Conservation (phyloP, 805 yeast genomes). For the Kregervanrija fluxuum region DNA sequence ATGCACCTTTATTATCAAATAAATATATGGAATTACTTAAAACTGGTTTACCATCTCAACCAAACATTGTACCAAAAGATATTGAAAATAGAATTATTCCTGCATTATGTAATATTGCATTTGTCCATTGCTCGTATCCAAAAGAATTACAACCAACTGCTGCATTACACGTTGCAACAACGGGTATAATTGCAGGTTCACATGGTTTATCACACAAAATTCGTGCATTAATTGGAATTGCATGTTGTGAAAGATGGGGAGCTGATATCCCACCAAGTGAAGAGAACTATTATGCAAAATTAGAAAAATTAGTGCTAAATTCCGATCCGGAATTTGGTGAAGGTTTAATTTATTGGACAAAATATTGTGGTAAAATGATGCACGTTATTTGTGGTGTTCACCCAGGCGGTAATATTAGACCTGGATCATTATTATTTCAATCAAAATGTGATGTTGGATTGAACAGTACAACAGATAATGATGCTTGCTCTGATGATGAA, state of each 20-base stretch:
- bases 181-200: constrained; percentile 69
- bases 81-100: constrained; percentile 55
- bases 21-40: constrained; percentile 47
- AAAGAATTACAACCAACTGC: constrained; percentile 72
- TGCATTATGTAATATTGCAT: constrained; percentile 67
- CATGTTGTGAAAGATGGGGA: constrained; percentile 77
- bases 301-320: constrained; percentile 44
- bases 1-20: constrained; percentile 58
- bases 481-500: constrained; percentile 15
- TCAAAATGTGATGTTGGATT: constrained; percentile 18
- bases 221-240: constrained; percentile 65
- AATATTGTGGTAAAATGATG: constrained; percentile 66
- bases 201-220: constrained; percentile 70
- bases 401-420: constrained; percentile 73
- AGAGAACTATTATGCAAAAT: constrained; percentile 35
- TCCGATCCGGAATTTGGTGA: constrained; percentile 34
- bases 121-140: constrained; percentile 71
- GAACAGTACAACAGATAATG: constrained; percentile 12
- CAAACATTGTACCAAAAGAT: constrained; percentile 44
- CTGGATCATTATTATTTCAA: constrained; percentile 45
- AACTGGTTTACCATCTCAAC: constrained; percentile 46
- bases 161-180: constrained; percentile 62
- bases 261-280: constrained; percentile 61
- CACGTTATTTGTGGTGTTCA: constrained; percentile 73
- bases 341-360: constrained; percentile 62